Conservation (phyloP, 345 rosid species). For the Gossypium ekmanianum region DNA sequence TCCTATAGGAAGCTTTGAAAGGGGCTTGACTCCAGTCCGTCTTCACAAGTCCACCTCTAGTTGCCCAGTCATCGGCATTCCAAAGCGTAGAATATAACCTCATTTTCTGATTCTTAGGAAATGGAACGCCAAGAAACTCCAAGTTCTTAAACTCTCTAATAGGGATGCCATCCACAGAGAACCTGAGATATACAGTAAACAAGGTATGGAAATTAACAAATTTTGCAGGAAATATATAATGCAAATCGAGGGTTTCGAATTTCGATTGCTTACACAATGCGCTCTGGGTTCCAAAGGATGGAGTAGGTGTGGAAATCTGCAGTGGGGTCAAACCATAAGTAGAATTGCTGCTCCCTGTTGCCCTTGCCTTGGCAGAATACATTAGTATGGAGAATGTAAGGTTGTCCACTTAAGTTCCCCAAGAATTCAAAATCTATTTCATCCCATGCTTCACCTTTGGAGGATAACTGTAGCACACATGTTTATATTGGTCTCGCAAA, state of each 20-base stretch:
- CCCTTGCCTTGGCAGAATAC: conserved; percentile 9
- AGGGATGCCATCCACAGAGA: neutral
- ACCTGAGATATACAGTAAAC: neutral
- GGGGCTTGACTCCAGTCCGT: conserved; percentile 2
- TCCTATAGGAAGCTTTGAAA: neutral
- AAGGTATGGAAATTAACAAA: neutral
- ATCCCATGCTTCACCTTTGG: neutral
- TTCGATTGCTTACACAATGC: conserved; percentile 1
- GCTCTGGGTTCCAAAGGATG: neutral
- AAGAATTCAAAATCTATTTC: conserved; percentile 3
- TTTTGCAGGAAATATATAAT: neutral
- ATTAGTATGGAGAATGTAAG: conserved; percentile 10
- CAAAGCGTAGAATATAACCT: neutral
- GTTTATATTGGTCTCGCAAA: neutral
- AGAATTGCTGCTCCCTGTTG: conserved; percentile 6
- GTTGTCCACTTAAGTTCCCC: neutral
- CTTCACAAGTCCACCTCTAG: neutral
- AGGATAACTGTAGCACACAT: neutral
- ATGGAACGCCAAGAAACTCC: neutral
- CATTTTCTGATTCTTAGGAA: neutral
- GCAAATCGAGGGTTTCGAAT: neutral
- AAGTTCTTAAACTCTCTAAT: conserved; percentile 6
- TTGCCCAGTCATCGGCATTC: conserved; percentile 1
- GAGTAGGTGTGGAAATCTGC: conserved; percentile 11
- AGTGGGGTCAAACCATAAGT: conserved; percentile 9